Percentiles rank a stretch among this genome's conserved stretches.
These are phyloP conservation scores for Vigna radiata DNA, from an alignment of 306 rosid genomes.

Conservation along the genomic window DNA sequence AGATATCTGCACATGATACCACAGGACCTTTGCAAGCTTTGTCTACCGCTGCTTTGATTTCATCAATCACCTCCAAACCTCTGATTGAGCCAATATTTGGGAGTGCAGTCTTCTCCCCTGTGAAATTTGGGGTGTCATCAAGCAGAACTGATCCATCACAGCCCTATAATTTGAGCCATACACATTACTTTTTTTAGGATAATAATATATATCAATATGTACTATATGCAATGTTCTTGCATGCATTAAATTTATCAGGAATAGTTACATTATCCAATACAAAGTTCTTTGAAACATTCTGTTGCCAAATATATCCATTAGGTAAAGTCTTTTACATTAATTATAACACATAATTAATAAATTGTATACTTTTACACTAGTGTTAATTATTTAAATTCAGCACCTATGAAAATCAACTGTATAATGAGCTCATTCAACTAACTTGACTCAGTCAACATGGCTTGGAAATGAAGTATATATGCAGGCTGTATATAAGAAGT, in stretches of 20 bases:
- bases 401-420: neutral
- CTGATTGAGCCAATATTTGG: slow-evolving; percentile 52
- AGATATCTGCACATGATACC: slow-evolving; percentile 58
- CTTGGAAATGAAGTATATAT: neutral
- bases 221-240: too few relatives aligned
- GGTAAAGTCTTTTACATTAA: too few relatives aligned
- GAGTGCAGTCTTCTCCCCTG: slow-evolving; percentile 63
- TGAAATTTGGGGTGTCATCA: slow-evolving; percentile 54
- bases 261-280: neutral
- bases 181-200: neutral
- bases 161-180: slow-evolving; percentile 48
- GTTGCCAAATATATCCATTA: neutral
- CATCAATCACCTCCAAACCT: slow-evolving; percentile 46
- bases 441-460: neutral
- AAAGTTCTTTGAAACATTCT: neutral
- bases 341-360: too few relatives aligned
- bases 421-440: neutral
- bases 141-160: slow-evolving; percentile 76
- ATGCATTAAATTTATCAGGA: neutral
- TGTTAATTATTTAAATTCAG: neutral
- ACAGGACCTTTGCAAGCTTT: slow-evolving; percentile 11
- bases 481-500: neutral
- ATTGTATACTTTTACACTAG: too few relatives aligned
- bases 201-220: neutral
- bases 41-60: slow-evolving; percentile 10